phyloP scores from a whole-genome alignment of 495 filamentous ascomycete species.

The Stereocaulon alpinum region DNA sequence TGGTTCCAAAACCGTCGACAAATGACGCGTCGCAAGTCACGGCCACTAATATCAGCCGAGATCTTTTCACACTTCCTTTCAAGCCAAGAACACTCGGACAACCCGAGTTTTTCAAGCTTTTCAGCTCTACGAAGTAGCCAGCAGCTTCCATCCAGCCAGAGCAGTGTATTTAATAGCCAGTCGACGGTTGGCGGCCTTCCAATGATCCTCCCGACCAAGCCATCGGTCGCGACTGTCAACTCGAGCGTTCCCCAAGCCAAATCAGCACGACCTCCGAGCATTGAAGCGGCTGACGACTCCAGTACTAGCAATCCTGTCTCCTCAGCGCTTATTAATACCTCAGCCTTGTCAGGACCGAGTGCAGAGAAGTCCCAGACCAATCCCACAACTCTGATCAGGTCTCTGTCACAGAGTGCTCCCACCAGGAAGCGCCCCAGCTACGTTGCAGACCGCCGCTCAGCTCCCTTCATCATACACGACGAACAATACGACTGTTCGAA shows the following conservation, averaged over 20 bases:
- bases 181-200: neutral
- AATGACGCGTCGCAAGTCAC: slow-evolving; percentile 81
- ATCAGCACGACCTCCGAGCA: neutral
- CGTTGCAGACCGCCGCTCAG: slow-evolving; percentile 33
- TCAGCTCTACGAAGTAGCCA: slow-evolving; percentile 5
- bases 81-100: slow-evolving; percentile 12
- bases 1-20: slow-evolving; percentile 99
- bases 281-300: neutral
- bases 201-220: neutral
- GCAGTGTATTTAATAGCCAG: slow-evolving; percentile 3
- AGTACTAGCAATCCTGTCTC: neutral
- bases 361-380: neutral
- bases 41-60: slow-evolving; percentile 76
- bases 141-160: slow-evolving; percentile 10
- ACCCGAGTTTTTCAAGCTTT: slow-evolving; percentile 7
- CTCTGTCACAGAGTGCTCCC: slow-evolving; percentile 5
- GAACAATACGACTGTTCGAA: neutral
- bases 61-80: slow-evolving; percentile 37
- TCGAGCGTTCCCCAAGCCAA: neutral
- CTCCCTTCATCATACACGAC: slow-evolving; percentile 27
- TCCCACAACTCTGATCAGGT: slow-evolving; percentile 1
- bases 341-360: neutral
- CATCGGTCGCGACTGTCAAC: neutral
- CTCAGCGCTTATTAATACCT: neutral
- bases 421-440: slow-evolving; percentile 22